Conservation (phyloP, 2,329 filamentous ascomycete genomes). For the Pseudogymnoascus verrucosus region DNA sequence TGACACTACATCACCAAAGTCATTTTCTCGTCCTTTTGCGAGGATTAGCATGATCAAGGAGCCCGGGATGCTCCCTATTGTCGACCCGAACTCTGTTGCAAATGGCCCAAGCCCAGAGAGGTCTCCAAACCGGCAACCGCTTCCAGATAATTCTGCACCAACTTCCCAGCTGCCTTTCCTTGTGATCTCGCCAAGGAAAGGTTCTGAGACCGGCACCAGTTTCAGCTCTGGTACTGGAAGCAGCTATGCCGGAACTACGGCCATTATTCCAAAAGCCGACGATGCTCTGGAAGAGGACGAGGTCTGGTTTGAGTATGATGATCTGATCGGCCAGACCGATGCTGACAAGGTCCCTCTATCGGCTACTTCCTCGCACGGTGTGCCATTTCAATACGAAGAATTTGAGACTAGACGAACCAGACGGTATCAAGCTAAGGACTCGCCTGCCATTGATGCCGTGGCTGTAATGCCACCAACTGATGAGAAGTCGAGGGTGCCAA, state of each 20-base stretch:
- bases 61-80: slow-evolving; percentile 23
- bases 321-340: slow-evolving; percentile 65
- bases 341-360: slow-evolving; percentile 39
- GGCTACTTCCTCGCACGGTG: slow-evolving; percentile 47
- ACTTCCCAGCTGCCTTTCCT: slow-evolving; percentile 44
- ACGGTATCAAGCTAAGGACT: slow-evolving; percentile 19
- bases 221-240: slow-evolving; percentile 49
- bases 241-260: slow-evolving; percentile 55
- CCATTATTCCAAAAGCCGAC: slow-evolving; percentile 53
- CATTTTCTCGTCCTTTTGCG: slow-evolving; percentile 79
- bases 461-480: slow-evolving; percentile 15
- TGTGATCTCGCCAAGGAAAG: slow-evolving; percentile 63
- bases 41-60: slow-evolving; percentile 37
- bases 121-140: slow-evolving; percentile 18
- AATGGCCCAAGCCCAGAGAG: slow-evolving; percentile 37
- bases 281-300: slow-evolving; percentile 71
- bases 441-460: slow-evolving; percentile 16
- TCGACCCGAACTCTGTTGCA: slow-evolving; percentile 37
- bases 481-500: slow-evolving; percentile 9
- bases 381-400: slow-evolving; percentile 48
- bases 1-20: slow-evolving; percentile 62
- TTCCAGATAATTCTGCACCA: not conserved
- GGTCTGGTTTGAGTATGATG: slow-evolving; percentile 83
- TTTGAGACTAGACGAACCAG: slow-evolving; percentile 29
- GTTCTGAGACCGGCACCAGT: slow-evolving; percentile 57